phyloP scores from a whole-genome alignment of 2,329 filamentous ascomycete species.

The Microsporum audouinii region DNA sequence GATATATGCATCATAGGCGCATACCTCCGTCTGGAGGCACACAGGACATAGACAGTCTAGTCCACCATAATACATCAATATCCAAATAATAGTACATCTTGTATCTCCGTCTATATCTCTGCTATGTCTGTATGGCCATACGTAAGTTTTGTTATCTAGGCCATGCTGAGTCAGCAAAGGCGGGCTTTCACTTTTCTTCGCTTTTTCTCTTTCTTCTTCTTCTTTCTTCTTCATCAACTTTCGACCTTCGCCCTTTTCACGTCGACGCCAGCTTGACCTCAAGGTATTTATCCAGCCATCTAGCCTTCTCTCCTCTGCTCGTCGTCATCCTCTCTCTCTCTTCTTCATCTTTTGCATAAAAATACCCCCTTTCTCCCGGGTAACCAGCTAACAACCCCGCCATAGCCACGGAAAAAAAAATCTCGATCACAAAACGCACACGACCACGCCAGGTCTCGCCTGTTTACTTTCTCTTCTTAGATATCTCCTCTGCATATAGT shows the following conservation, averaged over 20 bases:
- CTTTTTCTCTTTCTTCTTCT: slow-evolving; percentile 14
- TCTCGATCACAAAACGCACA: neutral
- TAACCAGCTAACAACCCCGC: neutral
- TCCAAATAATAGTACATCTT: no score
- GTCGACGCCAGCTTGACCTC: neutral
- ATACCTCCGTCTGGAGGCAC: no score
- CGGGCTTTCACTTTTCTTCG: slow-evolving; percentile 9
- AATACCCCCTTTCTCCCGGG: neutral
- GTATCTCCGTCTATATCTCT: no score
- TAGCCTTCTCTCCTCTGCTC: slow-evolving; percentile 13
- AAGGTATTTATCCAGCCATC: neutral
- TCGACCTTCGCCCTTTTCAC: neutral
- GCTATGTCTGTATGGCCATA: no score
- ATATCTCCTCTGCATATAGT: slow-evolving; percentile 10
- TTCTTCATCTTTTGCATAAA: slow-evolving; percentile 6
- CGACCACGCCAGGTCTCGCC: slow-evolving; percentile 9
- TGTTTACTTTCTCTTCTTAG: slow-evolving; percentile 8
- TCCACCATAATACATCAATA: no score
- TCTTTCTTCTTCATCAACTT: slow-evolving; percentile 1
- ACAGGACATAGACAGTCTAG: no score
- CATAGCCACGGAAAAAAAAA: neutral
- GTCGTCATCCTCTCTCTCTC: neutral
- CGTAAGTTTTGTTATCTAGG: neutral
- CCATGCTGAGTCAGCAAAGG: neutral
- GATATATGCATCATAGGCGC: neutral